These are phyloP conservation scores for Withania somnifera DNA, from an alignment of 305 asterid genomes.

Conservation along the genomic window DNA sequence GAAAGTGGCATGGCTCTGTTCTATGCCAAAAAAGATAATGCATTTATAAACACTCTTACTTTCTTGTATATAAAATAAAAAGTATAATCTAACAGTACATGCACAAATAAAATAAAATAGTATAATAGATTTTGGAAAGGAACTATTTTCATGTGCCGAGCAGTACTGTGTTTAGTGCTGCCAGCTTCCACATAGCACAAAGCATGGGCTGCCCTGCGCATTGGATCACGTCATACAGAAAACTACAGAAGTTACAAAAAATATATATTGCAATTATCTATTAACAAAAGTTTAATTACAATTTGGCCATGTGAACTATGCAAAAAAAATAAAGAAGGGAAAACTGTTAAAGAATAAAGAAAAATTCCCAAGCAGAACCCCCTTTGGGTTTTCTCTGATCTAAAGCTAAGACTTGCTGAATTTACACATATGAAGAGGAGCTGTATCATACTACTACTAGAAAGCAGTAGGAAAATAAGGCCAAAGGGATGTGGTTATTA, in stretches of 20 bases:
- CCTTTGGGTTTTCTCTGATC: not conserved
- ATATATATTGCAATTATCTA: slow-evolving; percentile 1
- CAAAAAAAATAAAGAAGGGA: not conserved
- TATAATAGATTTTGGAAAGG: not conserved
- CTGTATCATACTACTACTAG: not conserved
- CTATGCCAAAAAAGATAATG: not conserved
- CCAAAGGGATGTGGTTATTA: not conserved
- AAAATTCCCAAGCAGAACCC: not conserved
- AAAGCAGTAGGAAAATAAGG: not conserved
- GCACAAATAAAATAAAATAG: not conserved
- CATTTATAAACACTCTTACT: not conserved
- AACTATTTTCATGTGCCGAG: not conserved
- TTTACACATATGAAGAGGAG: not conserved
- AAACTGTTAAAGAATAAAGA: not conserved
- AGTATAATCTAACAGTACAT: not conserved
- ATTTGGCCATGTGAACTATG: not conserved
- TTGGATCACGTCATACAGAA: not conserved
- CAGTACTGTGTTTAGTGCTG: not conserved
- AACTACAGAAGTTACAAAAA: not conserved
- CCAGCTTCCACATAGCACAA: not conserved
- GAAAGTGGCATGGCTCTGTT: not conserved
- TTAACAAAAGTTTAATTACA: slow-evolving; percentile 12
- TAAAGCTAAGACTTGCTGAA: not conserved
- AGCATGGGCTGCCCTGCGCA: not conserved
- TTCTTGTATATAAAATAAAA: not conserved